A percentile compares a stretch with the other conserved stretches of the same genome.
These are phyloP conservation scores for Plasmodium reichenowi DNA, from an alignment of 169 alveolate genomes.

Conservation along the genomic window DNA sequence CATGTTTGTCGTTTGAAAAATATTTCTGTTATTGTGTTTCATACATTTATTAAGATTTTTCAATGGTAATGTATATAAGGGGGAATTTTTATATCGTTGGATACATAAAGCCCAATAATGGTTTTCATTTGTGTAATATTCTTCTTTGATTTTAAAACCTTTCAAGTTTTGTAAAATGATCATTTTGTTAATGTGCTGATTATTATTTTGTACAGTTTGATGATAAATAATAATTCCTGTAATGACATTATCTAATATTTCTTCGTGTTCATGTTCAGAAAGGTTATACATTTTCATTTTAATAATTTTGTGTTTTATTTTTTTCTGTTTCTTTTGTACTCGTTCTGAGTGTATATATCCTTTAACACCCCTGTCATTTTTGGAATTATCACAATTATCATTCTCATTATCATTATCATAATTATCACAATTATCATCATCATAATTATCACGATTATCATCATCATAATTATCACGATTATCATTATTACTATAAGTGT, in stretches of 20 bases:
- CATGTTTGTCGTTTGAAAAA: constrained; percentile 2
- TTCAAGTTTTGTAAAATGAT: constrained; percentile 53
- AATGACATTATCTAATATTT: constrained; percentile 44
- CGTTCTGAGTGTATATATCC: constrained; percentile 77
- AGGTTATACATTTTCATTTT: constrained; percentile 28
- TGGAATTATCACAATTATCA: constrained; percentile 3
- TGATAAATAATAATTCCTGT: constrained; percentile 65
- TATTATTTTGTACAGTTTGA: constrained; percentile 12
- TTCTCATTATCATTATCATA: not conserved
- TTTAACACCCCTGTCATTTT: constrained; percentile 23
- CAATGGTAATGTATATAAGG: constrained; percentile 53
- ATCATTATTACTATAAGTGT: not conserved
- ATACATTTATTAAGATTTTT: constrained; percentile 44
- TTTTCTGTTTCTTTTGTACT: constrained; percentile 53
- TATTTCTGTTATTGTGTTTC: constrained; percentile 48
- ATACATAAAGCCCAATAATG: constrained; percentile 52
- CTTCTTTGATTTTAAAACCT: constrained; percentile 61
- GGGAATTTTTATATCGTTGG: constrained; percentile 49
- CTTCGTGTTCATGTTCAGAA: constrained; percentile 61
- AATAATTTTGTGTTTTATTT: constrained; percentile 26
- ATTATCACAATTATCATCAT: not conserved
- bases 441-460: not conserved
- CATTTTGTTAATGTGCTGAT: constrained; percentile 6
- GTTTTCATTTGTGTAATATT: constrained; percentile 33
- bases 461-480: not conserved